Evolutionary conservation across 495 filamentous ascomycete genomes (phyloP), one percentile per base, ranked within the genome.

Genomic region (Aspergillus steynii): DNA sequence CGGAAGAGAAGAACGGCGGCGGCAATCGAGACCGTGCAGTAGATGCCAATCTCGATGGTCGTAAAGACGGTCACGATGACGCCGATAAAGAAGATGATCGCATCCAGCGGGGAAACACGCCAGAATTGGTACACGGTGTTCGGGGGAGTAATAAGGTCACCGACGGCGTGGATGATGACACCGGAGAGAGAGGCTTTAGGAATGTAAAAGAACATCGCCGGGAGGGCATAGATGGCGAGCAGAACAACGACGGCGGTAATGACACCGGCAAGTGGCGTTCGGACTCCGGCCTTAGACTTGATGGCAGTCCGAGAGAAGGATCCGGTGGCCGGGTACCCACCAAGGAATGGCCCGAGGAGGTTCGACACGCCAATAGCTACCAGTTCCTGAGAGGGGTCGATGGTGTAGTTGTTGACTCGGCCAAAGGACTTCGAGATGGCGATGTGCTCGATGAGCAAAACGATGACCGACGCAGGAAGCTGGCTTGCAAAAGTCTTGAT

Each of bases 361-460:
- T 99, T 99, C 25, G 88, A 90, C 8, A 98, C 83, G 52, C 95
- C 95, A 68, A 99, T 98, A 28, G 90, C 96, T 28, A 99, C 89
- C 77, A 99, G 86, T 68, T 99, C 95, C 71, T 99, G 95, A 0
- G 94, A 97, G 3, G 95, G 96, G 63, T 98, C 86, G 74, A 99
- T 97, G n/a, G 87, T 91, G 75, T 99, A 99, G 77, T 97, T 97
- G 79, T 97, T 97, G 64, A 99, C 83, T 49, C 95, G 85, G 5
- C 95, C 95, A 61, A 99, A 99, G 0, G 95, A 98, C 75, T 99
- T 99, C 37, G 93, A 92, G 61, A 99, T 99, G n/a, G 96, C 90
- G 64, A 95, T 93, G 70, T 96, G 91, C 73, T 99, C 95, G 65
- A 99, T 97, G 50, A 99, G 79, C 49, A 98, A 80, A 7, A 99